These are phyloP conservation scores for Kluyveromyces lactis DNA, from an alignment of 805 yeast genomes.

Conservation along the genomic window DNA sequence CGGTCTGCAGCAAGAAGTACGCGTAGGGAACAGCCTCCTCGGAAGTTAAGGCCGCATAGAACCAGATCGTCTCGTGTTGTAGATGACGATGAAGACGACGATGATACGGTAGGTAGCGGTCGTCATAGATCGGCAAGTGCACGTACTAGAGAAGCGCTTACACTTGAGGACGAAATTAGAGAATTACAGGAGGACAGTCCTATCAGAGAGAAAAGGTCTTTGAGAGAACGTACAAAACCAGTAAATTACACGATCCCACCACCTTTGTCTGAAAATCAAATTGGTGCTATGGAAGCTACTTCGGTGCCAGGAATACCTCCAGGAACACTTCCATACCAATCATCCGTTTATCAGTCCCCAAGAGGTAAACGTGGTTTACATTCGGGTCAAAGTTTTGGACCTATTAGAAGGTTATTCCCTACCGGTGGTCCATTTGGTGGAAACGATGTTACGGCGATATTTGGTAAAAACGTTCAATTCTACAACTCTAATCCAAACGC, in stretches of 20 bases:
- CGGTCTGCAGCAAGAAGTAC: neutral
- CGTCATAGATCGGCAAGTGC: constrained; percentile 15
- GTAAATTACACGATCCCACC: constrained; percentile 82
- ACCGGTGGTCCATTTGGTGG: constrained; percentile 99
- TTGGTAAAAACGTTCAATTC: constrained; percentile 53
- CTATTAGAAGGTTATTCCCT: constrained; percentile 69
- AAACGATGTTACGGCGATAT: constrained; percentile 77
- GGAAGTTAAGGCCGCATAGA: constrained; percentile 21
- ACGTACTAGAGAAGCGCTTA: constrained; percentile 18
- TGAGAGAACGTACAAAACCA: constrained; percentile 62
- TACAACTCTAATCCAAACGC: constrained; percentile 22
- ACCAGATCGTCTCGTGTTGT: constrained; percentile 13
- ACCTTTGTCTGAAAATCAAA: constrained; percentile 42
- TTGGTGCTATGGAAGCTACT: constrained; percentile 14
- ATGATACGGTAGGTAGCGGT: constrained; percentile 17
- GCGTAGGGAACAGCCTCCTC: constrained; percentile 6
- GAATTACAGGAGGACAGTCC: constrained; percentile 58
- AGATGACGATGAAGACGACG: constrained; percentile 24
- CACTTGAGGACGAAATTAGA: constrained; percentile 55
- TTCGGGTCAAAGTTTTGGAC: constrained; percentile 35
- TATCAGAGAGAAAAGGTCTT: constrained; percentile 40
- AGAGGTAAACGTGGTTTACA: constrained; percentile 33
- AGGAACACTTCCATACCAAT: constrained; percentile 2
- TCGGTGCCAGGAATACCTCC: constrained; percentile 11
- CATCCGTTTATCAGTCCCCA: constrained; percentile 20